Base-by-base conservation (phyloP, 805 yeast genomes). In the Nakazawaea peltata region DNA sequence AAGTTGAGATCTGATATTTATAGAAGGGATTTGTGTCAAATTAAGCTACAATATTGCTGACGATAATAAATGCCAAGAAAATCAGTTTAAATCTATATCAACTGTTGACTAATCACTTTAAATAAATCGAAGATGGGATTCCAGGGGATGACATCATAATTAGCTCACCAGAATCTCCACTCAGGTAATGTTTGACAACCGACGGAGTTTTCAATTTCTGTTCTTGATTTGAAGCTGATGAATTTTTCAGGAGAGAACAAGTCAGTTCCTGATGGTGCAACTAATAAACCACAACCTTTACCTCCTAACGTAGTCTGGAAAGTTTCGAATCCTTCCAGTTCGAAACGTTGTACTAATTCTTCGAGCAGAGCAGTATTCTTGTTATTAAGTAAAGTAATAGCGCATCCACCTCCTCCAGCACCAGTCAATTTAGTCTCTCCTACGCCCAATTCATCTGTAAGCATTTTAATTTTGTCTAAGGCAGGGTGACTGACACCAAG, bases 341-440 rank as follows among this genome's bases (percentile, higher is more conserved):
- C 52, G 32, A 71, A 67, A 38, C 57, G 59, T 1, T 36, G 27
- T 4, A 56, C 53, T 16, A 68, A 65, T 4, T 57, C 51, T 9
- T 61, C 54, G 24, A 67, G 46, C 6, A 48, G 46, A 12, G 48
- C 44, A 23, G 60, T 49, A 17, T 56, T 56, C 1, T 54, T 58
- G 2, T 61, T 64, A 27, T 70, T 75, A 12, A 88, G 64, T 26
- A 92, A 59, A 0, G 97, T 92, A 37, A 92, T 81, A 9, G 97
- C 95, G 64, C 98, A 92, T 2, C 98, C 98, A 33, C 98, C 98
- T 15, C 98, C 98, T 24, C 98, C 98, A 0, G 98, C 98, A 28
- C 98, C 98, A 0, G 98, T 92, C 36, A 92, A 69, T 55, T 92
- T 92, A 0, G 98, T 90, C 39, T 81, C 77, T 6, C 98, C 98